These are phyloP conservation scores for Pythium plurisporium DNA, from an alignment of 352 stramenopile species.

Conservation along the genomic window DNA sequence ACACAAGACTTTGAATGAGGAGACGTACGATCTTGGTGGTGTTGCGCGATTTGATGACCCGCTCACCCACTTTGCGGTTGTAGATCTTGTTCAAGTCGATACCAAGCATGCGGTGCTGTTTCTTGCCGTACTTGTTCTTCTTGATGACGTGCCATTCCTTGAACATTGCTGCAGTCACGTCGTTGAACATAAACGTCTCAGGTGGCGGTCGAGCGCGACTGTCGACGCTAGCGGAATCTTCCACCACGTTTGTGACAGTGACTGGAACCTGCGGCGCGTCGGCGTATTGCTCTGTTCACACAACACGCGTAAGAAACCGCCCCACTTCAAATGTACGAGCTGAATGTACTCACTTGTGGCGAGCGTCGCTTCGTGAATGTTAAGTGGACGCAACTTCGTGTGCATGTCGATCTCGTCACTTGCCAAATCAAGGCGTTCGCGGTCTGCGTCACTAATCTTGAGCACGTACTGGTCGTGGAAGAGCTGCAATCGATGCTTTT, in stretches of 20 bases:
- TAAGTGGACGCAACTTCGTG: slow-evolving; percentile 77
- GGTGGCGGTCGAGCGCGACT: slow-evolving; percentile 65
- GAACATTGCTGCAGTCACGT: slow-evolving; percentile 87
- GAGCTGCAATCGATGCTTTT: slow-evolving; percentile 79
- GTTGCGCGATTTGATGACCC: slow-evolving; percentile 85
- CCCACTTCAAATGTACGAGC: too few species aligned
- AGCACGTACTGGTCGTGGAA: slow-evolving; percentile 87
- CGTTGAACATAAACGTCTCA: slow-evolving; percentile 90
- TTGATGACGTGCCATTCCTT: slow-evolving; percentile 90
- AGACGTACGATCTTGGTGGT: slow-evolving; percentile 85
- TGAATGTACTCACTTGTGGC: slow-evolving; percentile 70
- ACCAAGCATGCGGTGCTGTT: slow-evolving; percentile 84
- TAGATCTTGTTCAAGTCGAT: slow-evolving; percentile 89
- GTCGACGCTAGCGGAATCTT: slow-evolving; percentile 63
- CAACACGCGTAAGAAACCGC: too few species aligned
- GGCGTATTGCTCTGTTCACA: slow-evolving; percentile 70
- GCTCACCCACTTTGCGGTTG: slow-evolving; percentile 88
- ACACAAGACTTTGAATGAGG: neutral
- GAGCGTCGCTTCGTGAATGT: slow-evolving; percentile 84
- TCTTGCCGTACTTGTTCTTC: slow-evolving; percentile 90
- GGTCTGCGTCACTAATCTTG: slow-evolving; percentile 85
- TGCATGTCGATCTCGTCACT: slow-evolving; percentile 87
- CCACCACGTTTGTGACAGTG: slow-evolving; percentile 55
- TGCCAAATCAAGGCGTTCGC: slow-evolving; percentile 70
- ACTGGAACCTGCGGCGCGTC: slow-evolving; percentile 75